A percentile compares a stretch with the other conserved stretches of the same genome.
Evolutionary conservation across 192 early-diverging fungal genomes (phyloP).

Genomic region (Dimargaris xerosporica): DNA sequence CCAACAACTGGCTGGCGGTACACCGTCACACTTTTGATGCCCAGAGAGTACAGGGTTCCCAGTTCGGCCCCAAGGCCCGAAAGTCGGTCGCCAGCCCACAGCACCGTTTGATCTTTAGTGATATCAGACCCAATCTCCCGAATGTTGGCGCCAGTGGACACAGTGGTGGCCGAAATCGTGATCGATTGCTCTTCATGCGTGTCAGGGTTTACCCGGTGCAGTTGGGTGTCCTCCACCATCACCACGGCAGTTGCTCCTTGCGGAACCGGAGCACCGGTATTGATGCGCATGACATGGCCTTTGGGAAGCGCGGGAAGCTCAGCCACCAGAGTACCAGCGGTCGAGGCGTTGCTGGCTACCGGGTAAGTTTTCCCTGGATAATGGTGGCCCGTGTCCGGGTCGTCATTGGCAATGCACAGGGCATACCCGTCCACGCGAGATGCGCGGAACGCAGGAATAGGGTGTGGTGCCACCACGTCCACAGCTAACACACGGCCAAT

Average conservation of each 20-base stretch:
- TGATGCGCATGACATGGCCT: conserved; percentile 57
- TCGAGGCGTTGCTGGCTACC: conserved; percentile 42
- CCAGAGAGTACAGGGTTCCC: conserved; percentile 66
- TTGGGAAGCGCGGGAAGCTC: conserved; percentile 20
- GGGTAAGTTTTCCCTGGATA: too few relatives aligned
- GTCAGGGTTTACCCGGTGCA: conserved; percentile 38
- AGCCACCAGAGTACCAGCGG: conserved; percentile 24
- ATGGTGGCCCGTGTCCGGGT: conserved; percentile 59
- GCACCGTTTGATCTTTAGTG: conserved; percentile 38
- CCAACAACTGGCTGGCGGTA: conserved; percentile 51
- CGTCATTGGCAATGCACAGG: conserved; percentile 65
- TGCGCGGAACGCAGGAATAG: conserved; percentile 75
- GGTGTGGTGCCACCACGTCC: conserved; percentile 53
- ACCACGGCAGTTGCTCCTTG: conserved; percentile 76
- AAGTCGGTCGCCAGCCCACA: conserved; percentile 36
- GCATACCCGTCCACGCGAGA: conserved; percentile 93
- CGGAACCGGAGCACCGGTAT: conserved; percentile 81
- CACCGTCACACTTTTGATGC: conserved; percentile 39
- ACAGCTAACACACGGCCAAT: conserved; percentile 54
- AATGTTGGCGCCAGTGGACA: conserved; percentile 43
- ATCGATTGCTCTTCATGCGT: conserved; percentile 40
- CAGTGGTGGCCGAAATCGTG: conserved; percentile 14
- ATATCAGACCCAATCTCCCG: conserved; percentile 70
- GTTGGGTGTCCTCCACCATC: conserved; percentile 86
- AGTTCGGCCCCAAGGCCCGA: conserved; percentile 68